Percentiles rank a stretch among this genome's conserved stretches.
phyloP scores from a whole-genome alignment of 2,329 filamentous ascomycete genomes.

The Colletotrichum liriopes region DNA sequence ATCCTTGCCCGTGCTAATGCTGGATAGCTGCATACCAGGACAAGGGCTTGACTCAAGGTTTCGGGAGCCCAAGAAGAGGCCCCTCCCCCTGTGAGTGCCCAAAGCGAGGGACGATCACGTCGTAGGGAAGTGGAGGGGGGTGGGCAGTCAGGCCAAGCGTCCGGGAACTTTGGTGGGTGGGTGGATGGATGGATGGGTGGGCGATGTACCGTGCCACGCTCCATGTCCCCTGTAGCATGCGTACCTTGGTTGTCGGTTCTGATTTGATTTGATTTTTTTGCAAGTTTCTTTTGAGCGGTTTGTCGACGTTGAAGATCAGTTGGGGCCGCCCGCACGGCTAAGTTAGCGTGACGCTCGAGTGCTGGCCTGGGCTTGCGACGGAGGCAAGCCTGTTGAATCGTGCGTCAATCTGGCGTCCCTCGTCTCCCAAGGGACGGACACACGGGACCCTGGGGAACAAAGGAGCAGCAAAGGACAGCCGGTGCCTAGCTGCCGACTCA shows the following conservation, averaged over 20 bases:
- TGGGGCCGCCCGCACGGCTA: conserved; percentile 31
- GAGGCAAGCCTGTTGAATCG: conserved; percentile 39
- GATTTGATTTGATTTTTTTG: conserved; percentile 14
- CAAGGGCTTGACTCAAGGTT: conserved; percentile 44
- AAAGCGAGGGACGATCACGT: conserved; percentile 43
- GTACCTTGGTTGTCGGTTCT: conserved; percentile 27
- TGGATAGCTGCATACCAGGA: conserved; percentile 44
- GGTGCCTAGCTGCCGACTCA: conserved; percentile 1
- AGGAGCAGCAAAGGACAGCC: conserved; percentile 10
- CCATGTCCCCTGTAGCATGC: conserved; percentile 24
- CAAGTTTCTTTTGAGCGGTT: conserved; percentile 19
- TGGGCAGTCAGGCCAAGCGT: conserved; percentile 30
- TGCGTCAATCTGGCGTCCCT: conserved; percentile 37
- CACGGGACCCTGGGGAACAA: conserved; percentile 31
- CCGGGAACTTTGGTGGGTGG: conserved; percentile 37
- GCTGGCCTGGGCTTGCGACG: conserved; percentile 28
- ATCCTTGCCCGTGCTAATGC: conserved; percentile 40
- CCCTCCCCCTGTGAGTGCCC: conserved; percentile 39
- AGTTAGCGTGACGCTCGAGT: conserved; percentile 29
- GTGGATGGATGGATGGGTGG: conserved; percentile 16
- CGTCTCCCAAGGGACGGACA: conserved; percentile 36
- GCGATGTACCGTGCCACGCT: conserved; percentile 24
- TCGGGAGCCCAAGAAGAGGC: conserved; percentile 42
- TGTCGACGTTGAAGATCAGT: conserved; percentile 41
- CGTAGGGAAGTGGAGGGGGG: conserved; percentile 35